Conservation (phyloP, 208 protist species). For the Zelonia costaricensis region DNA sequence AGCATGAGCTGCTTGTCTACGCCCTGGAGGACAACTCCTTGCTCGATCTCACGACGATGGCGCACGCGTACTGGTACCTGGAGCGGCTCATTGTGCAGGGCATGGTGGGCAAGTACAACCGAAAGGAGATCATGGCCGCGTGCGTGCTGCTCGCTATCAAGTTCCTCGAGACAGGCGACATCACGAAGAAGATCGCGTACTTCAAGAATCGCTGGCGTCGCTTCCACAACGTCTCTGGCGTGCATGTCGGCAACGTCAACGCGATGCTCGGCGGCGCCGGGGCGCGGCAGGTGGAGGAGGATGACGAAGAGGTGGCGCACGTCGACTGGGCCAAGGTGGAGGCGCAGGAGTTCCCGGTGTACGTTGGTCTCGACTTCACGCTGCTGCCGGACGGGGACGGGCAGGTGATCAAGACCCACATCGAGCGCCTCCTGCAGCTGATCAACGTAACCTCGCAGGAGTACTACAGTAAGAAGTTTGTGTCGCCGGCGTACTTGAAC, state of each 20-base stretch:
- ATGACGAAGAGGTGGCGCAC: constrained; percentile 51
- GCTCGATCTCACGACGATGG: constrained; percentile 70
- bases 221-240: constrained; percentile 39
- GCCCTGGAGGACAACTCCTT: constrained; percentile 66
- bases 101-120: constrained; percentile 83
- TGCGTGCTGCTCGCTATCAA: constrained; percentile 82
- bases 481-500: constrained; percentile 46
- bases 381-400: constrained; percentile 68
- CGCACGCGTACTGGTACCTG: constrained; percentile 90
- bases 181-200: constrained; percentile 71
- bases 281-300: constrained; percentile 46
- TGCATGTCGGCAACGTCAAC: constrained; percentile 25
- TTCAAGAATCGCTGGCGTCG: constrained; percentile 58
- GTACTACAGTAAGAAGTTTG: constrained; percentile 86
- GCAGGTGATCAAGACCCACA: constrained; percentile 62
- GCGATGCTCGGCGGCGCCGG: constrained; percentile 35
- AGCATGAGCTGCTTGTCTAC: constrained; percentile 70
- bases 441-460: constrained; percentile 80
- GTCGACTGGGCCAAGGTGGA: constrained; percentile 73
- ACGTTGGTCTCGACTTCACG: constrained; percentile 86
- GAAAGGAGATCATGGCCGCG: constrained; percentile 64
- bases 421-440: constrained; percentile 76
- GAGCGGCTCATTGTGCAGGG: constrained; percentile 76
- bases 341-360: constrained; percentile 75
- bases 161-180: constrained; percentile 82